Percentiles rank a stretch among this genome's conserved stretches.
Conservation (phyloP, 805 yeast genomes). For the Saccharomycopsis microspora region DNA sequence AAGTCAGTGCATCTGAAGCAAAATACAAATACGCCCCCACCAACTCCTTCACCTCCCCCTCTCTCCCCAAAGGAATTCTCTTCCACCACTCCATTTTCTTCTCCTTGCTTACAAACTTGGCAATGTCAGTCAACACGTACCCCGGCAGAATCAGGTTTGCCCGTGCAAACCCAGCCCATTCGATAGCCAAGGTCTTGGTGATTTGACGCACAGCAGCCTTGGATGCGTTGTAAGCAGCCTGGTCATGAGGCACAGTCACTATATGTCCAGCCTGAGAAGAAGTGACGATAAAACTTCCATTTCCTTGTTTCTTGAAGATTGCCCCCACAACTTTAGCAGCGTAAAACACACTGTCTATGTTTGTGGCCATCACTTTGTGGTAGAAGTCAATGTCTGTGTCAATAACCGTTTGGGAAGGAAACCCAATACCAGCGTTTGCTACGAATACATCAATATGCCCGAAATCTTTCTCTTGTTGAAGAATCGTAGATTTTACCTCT, state of each 20-base stretch:
- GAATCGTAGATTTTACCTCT: constrained; percentile 37
- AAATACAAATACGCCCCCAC: constrained; percentile 39
- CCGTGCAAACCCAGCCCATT: constrained; percentile 65
- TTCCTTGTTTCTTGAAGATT: constrained; percentile 55
- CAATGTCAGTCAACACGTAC: constrained; percentile 34
- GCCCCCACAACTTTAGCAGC: constrained; percentile 67
- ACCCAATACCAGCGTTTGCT: constrained; percentile 84
- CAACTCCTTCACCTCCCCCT: constrained; percentile 35
- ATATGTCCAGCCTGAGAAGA: constrained; percentile 87
- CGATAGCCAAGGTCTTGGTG: constrained; percentile 70
- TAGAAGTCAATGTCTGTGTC: constrained; percentile 36
- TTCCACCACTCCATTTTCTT: constrained; percentile 22
- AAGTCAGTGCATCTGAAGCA: constrained; percentile 37
- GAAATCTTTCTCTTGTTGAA: constrained; percentile 50
- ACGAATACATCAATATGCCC: constrained; percentile 76
- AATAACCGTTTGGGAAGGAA: constrained; percentile 62
- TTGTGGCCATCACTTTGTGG: constrained; percentile 65
- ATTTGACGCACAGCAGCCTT: constrained; percentile 78
- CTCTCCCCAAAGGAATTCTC: constrained; percentile 33
- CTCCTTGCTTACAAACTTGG: constrained; percentile 19
- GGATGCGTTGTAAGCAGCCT: constrained; percentile 77
- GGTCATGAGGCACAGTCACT: constrained; percentile 78
- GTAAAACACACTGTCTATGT: constrained; percentile 71
- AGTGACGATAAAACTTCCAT: constrained; percentile 73
- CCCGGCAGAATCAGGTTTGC: constrained; percentile 41